Evolutionary conservation across 2,329 filamentous ascomycete species (phyloP).

Genomic region (Penicillium sp.): DNA sequence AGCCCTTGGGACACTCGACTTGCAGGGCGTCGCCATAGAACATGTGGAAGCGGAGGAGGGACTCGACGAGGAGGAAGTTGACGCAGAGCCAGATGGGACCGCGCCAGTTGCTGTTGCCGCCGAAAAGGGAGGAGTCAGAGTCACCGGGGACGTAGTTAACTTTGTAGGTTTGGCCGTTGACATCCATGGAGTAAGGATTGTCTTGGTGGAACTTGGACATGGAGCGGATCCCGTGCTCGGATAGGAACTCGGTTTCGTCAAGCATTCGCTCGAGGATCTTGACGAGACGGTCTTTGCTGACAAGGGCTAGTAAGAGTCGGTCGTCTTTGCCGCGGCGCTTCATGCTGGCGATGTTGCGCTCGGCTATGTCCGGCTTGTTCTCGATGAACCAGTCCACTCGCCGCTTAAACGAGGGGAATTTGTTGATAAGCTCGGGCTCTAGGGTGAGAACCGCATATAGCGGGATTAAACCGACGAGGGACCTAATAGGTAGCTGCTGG

Average conservation of each 20-base stretch:
- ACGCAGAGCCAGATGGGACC: slow-evolving; percentile 94
- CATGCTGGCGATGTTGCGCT: slow-evolving; percentile 93
- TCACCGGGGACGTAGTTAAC: slow-evolving; percentile 93
- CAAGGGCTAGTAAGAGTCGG: slow-evolving; percentile 80
- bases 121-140: slow-evolving; percentile 91
- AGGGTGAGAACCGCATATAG: slow-evolving; percentile 89
- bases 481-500: slow-evolving; percentile 87
- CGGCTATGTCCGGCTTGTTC: slow-evolving; percentile 79
- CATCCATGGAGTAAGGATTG: slow-evolving; percentile 89
- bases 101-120: slow-evolving; percentile 97
- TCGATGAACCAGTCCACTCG: slow-evolving; percentile 91
- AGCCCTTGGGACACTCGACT: slow-evolving; percentile 91
- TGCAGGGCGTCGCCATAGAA: slow-evolving; percentile 88
- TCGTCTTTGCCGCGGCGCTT: slow-evolving; percentile 86
- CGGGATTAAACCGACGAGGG: slow-evolving; percentile 88
- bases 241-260: slow-evolving; percentile 89
- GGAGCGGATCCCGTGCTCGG: slow-evolving; percentile 84
- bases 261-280: slow-evolving; percentile 90
- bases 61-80: slow-evolving; percentile 92
- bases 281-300: slow-evolving; percentile 87
- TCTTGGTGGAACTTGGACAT: slow-evolving; percentile 89
- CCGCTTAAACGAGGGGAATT: slow-evolving; percentile 88
- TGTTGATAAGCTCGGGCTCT: slow-evolving; percentile 90
- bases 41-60: slow-evolving; percentile 90
- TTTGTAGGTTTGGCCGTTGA: slow-evolving; percentile 84